Evolutionary conservation across 2,329 filamentous ascomycete genomes (phyloP), one percentile per base, ranked within the genome.

Genomic region (Tolypocladium ovalisporum): DNA sequence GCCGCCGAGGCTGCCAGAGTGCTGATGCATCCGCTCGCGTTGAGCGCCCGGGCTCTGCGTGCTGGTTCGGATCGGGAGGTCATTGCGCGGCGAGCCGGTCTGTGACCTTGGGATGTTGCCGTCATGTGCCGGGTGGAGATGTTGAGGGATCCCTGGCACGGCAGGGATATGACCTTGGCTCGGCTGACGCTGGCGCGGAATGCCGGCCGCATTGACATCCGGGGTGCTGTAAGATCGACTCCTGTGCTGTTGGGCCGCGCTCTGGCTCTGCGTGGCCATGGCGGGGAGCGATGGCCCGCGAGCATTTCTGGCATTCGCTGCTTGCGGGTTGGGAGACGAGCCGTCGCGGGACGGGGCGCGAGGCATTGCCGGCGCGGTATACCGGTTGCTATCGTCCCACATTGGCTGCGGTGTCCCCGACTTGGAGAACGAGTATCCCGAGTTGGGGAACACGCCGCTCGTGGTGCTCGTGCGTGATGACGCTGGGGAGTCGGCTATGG

Each of bases 201-300:
- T 79, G 61, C 81, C 79, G 56, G 85, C 82, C 56, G 82, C 86
- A 62, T 95, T 90, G 64, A 96, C 96, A 70, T 97, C 92, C 9
- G 94, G 93, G 61, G 92, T 97, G 74, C 93, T 97, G 67, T 95
- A 95, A 40, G 92, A 96, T 62, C 94, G 84, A 74, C 89, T 87
- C 63, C 91, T 82, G 67, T 87, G 85, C 68, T 90, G 86, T 61
- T 86, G 75, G 68, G 80, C 72, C 61, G 79, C 76, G 65, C 79
- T 76, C 64, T 84, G 74, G 65, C 81, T 72, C 62, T 78, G 74
- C 1, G 78, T 76, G 19, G 85, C 78, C 80, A 90, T 86, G 22
- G 83, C 87, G 49, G 88, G 89, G 64, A 95, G 77, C 13, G 89
- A 95, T 27, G 90, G 90, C n/a, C 88, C 83, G 64, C 90, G 86